phyloP scores from a whole-genome alignment of 305 asterid species.

The Ilex paraguariensis region DNA sequence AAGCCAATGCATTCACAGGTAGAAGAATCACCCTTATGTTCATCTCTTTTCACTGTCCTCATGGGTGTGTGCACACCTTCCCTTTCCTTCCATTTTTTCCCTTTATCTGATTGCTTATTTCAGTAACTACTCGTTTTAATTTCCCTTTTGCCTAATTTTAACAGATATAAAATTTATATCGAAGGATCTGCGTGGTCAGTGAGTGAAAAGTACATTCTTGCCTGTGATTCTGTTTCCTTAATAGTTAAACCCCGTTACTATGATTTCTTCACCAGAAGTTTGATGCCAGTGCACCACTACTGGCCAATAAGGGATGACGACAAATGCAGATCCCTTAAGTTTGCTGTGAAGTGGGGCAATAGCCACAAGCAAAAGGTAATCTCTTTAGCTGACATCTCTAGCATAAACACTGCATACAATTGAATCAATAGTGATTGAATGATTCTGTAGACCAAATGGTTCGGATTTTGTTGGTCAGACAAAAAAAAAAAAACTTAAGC shows the following conservation, averaged over 20 bases:
- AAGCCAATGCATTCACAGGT: slow-evolving; percentile 72
- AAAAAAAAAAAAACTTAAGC: too few relatives aligned
- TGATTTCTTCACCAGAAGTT: slow-evolving; percentile 76
- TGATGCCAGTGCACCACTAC: slow-evolving; percentile 80
- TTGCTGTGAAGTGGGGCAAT: slow-evolving; percentile 92
- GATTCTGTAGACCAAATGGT: too few relatives aligned
- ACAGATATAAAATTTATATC: slow-evolving; percentile 83
- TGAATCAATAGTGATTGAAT: too few relatives aligned
- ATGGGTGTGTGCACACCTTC: background rate
- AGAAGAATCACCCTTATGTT: background rate
- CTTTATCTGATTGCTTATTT: too few relatives aligned
- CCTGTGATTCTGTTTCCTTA: slow-evolving; percentile 72
- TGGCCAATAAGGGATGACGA: slow-evolving; percentile 81
- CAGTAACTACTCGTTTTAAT: background rate
- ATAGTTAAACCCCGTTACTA: slow-evolving; percentile 67
- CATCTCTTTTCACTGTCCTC: background rate
- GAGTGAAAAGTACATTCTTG: slow-evolving; percentile 87
- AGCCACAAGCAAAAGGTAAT: slow-evolving; percentile 62
- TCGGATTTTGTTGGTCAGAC: too few relatives aligned
- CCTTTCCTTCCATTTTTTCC: background rate
- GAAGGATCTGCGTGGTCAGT: slow-evolving; percentile 98
- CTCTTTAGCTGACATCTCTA: background rate
- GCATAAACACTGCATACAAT: too few relatives aligned
- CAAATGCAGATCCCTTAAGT: slow-evolving; percentile 79
- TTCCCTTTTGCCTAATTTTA: background rate